Base-by-base conservation (phyloP, 306 rosid genomes). In the Lablab purpureus region DNA sequence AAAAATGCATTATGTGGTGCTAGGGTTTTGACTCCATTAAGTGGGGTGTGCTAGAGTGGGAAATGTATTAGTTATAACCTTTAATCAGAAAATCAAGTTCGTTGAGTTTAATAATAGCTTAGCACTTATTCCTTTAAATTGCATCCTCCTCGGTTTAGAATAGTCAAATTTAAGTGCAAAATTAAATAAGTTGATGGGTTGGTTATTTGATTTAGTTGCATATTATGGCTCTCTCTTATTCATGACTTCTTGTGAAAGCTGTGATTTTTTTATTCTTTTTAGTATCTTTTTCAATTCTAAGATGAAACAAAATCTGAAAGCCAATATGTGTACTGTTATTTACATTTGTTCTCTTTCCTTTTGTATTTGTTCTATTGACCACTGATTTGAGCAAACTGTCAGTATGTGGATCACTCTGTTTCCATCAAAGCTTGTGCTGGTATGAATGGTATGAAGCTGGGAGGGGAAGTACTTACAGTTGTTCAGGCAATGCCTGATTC, bases 401-500 rank as follows among this genome's bases (percentile, higher is more conserved):
- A 95, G 99, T 95, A 92, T 60, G 86, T 45, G 49, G 99, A 95
- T 66, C 90, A 91, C 67, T 90, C 98, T 59, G 85, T 87, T 52
- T 87, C 97, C 71, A 74, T 23, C 70, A 92, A 91, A 91, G 99
- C 98, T 30, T 91, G 99, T 87, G 91, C 91, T 9, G 98, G 96
- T 68, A 91, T 93, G 80, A 93, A 90, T 80, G 97, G 99, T 76
- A 83, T 93, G 87, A 91, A 90, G 81, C 78, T 95, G 78, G 98
- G 92, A 34, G 98, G 98, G 56, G 74, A 82, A 87, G 86, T 90
- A 37, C 80, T 93, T 34, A 95, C 95, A 75, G 99, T 80, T 59
- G 89, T 91, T 81, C 98, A 81, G 69, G 94, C 94, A 40, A 77
- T 66, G 81, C 91, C 81, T 68, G 62, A 87, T 78, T 85, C 78